Evolutionary conservation across 805 yeast species (phyloP), one percentile per base, ranked within the genome.

Genomic region (Candida odintsovae): DNA sequence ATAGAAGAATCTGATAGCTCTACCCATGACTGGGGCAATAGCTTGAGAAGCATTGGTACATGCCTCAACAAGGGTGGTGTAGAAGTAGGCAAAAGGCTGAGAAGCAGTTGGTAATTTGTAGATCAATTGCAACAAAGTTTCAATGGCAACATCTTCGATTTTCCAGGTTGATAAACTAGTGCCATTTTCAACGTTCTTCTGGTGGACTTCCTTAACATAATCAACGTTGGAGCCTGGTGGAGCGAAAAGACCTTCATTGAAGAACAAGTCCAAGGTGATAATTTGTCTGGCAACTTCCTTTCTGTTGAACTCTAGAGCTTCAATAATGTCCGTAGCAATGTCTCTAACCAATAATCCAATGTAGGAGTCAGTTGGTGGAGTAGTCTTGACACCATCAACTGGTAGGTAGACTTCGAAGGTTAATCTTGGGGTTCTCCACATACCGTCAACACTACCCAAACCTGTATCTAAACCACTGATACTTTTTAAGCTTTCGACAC

Each of bases 11-110:
- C 97, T 77, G 51, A 92, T 79, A 1, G 96, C 95, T 52, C 96
- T 78, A 36, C 98, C 99, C 61, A 94, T 80, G 1, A 90, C 95
- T 8, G 97, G 97, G 1, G 98, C 97, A 61, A 92, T 83, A 0
- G 95, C 81, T 40, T 76, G 75, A 44, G 90, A 84, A 54, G 92
- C 82, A 73, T 88, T 72, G 56, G 81, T 76, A 66, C 98, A 92
- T 41, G 94, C 87, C 57, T 90, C 90, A 26, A 90, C 89, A 49
- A 94, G 71, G 11, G 90, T 78, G 2, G 95, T 76, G 65, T 88
- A 87, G 66, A 85, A 94, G 64, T 90, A 94, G 25, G 90, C 84
- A 12, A 71, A 77, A 19, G 82, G 81, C 50, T 83, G 81, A 25
- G 82, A 73, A 1, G 87, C 70, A 2, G 66, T 57, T 4, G 97